phyloP scores from a whole-genome alignment of 257 asterid genomes.

The Solanum medicagineum region DNA sequence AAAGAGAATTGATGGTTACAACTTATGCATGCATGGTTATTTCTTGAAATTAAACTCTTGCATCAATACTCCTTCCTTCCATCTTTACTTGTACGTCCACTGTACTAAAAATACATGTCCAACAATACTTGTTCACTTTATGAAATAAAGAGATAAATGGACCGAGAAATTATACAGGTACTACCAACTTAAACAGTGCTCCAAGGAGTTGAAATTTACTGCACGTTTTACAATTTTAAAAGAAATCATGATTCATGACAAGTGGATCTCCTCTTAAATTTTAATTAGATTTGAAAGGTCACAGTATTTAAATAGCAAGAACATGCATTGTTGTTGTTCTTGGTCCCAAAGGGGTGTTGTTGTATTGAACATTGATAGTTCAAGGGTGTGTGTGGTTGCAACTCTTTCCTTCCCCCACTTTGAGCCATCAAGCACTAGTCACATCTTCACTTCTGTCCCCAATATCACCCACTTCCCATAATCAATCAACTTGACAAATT shows the following conservation, averaged over 20 bases:
- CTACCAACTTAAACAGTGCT: not conserved
- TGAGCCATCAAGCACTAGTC: conserved; percentile 13
- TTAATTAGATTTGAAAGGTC: not conserved
- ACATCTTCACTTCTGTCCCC: conserved; percentile 23
- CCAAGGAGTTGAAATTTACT: not conserved
- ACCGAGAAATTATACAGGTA: not conserved
- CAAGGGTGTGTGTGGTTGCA: conserved; percentile 15
- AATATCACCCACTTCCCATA: not conserved
- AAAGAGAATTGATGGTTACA: not conserved
- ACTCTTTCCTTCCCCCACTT: conserved; percentile 9
- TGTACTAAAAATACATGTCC: too few species aligned
- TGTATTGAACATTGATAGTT: not conserved
- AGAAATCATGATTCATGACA: not conserved
- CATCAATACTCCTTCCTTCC: too few species aligned
- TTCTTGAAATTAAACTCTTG: not conserved
- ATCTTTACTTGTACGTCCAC: too few species aligned
- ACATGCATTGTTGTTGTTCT: not conserved
- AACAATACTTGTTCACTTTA: too few species aligned
- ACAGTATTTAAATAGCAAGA: not conserved
- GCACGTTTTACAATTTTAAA: not conserved
- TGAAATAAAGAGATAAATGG: too few species aligned
- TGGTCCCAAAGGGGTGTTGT: not conserved
- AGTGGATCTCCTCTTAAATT: not conserved
- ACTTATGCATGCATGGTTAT: not conserved
- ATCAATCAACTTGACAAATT: too few species aligned